Conservation (phyloP, 768 basidiomycete genomes). For the Boletus sp. region DNA sequence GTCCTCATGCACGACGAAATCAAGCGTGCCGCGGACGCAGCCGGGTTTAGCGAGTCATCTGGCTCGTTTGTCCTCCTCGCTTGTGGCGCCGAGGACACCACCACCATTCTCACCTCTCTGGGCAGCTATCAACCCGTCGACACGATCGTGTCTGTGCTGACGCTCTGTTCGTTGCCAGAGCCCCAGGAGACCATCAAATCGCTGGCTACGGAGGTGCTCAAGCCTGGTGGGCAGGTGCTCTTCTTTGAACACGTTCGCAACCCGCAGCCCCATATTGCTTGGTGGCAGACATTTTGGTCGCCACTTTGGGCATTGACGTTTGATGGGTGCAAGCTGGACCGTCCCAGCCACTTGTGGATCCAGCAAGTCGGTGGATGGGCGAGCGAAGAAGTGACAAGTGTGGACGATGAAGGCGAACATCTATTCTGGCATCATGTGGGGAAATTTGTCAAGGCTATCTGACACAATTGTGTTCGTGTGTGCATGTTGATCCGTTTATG, state of each 20-base stretch:
- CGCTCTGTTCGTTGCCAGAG: slow-evolving; percentile 61
- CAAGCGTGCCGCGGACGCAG: slow-evolving; percentile 43
- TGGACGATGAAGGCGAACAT: slow-evolving; percentile 49
- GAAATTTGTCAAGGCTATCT: slow-evolving; percentile 46
- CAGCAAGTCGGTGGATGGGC: slow-evolving; percentile 48
- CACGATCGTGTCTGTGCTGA: slow-evolving; percentile 62
- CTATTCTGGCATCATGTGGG: slow-evolving; percentile 62
- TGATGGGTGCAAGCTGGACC: slow-evolving; percentile 64
- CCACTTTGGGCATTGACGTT: slow-evolving; percentile 60
- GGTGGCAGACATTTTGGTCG: slow-evolving; percentile 75
- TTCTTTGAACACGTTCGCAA: slow-evolving; percentile 72
- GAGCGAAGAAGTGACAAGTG: slow-evolving; percentile 43
- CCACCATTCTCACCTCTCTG: slow-evolving; percentile 43
- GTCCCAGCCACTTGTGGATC: slow-evolving; percentile 49
- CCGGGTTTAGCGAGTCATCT: slow-evolving; percentile 51
- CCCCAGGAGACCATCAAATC: slow-evolving; percentile 46
- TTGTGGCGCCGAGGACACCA: slow-evolving; percentile 60
- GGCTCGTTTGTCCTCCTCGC: slow-evolving; percentile 56
- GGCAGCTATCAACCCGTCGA: slow-evolving; percentile 42
- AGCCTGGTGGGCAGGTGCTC: slow-evolving; percentile 60
- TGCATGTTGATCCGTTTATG: neutral
- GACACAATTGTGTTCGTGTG: neutral
- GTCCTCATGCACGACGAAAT: slow-evolving; percentile 57
- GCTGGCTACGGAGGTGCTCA: slow-evolving; percentile 52
- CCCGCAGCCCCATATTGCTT: slow-evolving; percentile 48